Conservation (phyloP, 805 yeast genomes). For the Candida succiphila region DNA sequence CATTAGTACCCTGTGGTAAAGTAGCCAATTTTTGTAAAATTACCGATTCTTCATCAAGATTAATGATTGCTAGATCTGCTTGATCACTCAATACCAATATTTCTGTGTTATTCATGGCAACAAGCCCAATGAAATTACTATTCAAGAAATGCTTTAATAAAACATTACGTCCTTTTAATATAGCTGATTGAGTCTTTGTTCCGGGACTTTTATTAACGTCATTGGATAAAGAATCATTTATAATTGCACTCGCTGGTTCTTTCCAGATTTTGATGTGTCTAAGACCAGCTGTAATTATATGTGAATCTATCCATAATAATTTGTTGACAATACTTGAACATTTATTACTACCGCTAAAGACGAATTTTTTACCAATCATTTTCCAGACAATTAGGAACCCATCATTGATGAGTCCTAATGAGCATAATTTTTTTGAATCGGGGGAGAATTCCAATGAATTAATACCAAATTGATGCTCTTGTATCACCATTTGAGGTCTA, state of each 20-base stretch:
- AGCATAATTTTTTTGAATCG: constrained; percentile 43
- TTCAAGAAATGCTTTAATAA: constrained; percentile 40
- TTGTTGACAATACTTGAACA: constrained; percentile 53
- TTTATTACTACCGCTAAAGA: constrained; percentile 42
- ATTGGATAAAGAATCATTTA: constrained; percentile 2
- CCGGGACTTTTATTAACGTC: not conserved
- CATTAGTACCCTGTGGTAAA: constrained; percentile 10
- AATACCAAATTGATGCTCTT: constrained; percentile 62
- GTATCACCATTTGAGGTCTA: constrained; percentile 41
- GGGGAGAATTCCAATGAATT: constrained; percentile 46
- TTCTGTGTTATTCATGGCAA: constrained; percentile 25
- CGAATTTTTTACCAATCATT: constrained; percentile 15
- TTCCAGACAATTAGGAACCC: constrained; percentile 61
- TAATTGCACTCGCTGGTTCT: constrained; percentile 5
- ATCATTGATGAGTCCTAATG: constrained; percentile 61
- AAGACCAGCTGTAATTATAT: constrained; percentile 45
- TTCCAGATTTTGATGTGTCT: constrained; percentile 59
- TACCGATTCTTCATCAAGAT: constrained; percentile 14
- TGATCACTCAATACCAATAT: constrained; percentile 24
- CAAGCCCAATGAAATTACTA: constrained; percentile 36
- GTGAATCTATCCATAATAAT: constrained; percentile 42
- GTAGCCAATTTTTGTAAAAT: constrained; percentile 11
- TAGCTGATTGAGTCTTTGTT: not conserved
- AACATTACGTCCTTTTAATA: constrained; percentile 49
- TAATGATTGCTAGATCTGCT: constrained; percentile 23